A percentile compares a stretch with the other conserved stretches of the same genome.
Conservation (phyloP, 768 basidiomycete species). For the Rhizopogon vesiculosus region DNA sequence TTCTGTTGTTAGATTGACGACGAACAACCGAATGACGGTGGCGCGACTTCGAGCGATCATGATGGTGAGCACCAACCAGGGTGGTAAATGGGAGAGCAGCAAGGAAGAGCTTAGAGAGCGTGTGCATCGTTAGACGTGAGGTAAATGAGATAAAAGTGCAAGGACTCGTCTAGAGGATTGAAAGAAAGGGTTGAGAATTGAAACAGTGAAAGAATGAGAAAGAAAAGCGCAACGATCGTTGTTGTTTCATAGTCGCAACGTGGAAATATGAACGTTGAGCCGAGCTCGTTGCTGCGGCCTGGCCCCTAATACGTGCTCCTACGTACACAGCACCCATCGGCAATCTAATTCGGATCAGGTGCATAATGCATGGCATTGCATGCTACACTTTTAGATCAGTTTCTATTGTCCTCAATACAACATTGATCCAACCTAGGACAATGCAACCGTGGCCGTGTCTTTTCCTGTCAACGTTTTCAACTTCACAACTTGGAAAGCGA, state of each 20-base stretch:
- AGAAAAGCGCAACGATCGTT: not conserved
- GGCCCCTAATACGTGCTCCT: not conserved
- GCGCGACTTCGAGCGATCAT: slow-evolving; percentile 8
- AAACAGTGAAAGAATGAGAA: not conserved
- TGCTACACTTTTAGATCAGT: too few species aligned
- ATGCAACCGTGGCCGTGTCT: not conserved
- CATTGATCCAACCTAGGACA: not conserved
- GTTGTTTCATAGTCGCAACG: not conserved
- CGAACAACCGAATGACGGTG: slow-evolving; percentile 21
- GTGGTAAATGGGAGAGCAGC: slow-evolving; percentile 26
- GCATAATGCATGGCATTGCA: too few species aligned
- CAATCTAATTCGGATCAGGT: too few species aligned
- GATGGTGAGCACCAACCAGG: slow-evolving; percentile 31
- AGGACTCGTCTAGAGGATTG: not conserved
- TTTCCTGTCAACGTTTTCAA: not conserved
- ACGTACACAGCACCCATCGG: too few species aligned
- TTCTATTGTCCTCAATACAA: not conserved
- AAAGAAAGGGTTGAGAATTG: not conserved
- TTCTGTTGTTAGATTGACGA: slow-evolving; percentile 13
- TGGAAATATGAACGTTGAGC: not conserved
- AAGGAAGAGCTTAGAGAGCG: slow-evolving; percentile 27
- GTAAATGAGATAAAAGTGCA: not conserved
- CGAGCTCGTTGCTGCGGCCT: not conserved
- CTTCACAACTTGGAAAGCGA: not conserved
- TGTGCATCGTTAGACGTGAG: slow-evolving; percentile 21